Percentiles rank a stretch among this genome's conserved stretches.
Evolutionary conservation across 106 monocot species (phyloP).

Genomic region (Allium sativum): DNA sequence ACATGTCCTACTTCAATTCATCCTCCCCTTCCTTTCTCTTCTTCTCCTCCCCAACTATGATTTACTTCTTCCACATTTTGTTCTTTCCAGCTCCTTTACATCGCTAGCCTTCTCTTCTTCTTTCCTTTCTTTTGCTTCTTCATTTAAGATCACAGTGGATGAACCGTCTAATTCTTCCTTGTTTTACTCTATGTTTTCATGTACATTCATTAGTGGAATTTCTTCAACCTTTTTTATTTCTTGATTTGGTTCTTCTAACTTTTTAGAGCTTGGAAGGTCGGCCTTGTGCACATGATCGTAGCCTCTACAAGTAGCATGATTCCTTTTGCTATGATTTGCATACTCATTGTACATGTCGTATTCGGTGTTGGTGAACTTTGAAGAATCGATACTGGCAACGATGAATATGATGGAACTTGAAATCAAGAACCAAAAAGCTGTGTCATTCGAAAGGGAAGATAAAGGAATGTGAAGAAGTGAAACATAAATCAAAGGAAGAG

Average conservation of each 20-base stretch:
- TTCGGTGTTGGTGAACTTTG: neutral
- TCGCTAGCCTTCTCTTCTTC: too few relatives aligned
- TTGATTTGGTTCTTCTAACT: too few relatives aligned
- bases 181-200: too few relatives aligned
- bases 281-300: too few relatives aligned
- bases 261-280: too few relatives aligned
- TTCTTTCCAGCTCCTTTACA: too few relatives aligned
- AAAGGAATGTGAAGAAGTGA: conserved; percentile 34
- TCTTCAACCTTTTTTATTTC: too few relatives aligned
- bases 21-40: neutral
- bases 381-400: too few relatives aligned
- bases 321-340: conserved; percentile 5
- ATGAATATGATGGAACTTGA: conserved; percentile 69
- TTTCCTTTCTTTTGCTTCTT: too few relatives aligned
- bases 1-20: neutral
- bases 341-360: conserved; percentile 25
- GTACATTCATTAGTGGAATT: too few relatives aligned
- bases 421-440: conserved; percentile 71
- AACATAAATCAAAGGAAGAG: conserved; percentile 56
- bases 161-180: too few relatives aligned
- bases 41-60: neutral
- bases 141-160: too few relatives aligned
- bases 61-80: neutral
- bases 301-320: neutral
- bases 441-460: conserved; percentile 48